Evolutionary conservation across 495 filamentous ascomycete species (phyloP), one percentile per base, ranked within the genome.

Genomic region (Schizothecium vesticola): DNA sequence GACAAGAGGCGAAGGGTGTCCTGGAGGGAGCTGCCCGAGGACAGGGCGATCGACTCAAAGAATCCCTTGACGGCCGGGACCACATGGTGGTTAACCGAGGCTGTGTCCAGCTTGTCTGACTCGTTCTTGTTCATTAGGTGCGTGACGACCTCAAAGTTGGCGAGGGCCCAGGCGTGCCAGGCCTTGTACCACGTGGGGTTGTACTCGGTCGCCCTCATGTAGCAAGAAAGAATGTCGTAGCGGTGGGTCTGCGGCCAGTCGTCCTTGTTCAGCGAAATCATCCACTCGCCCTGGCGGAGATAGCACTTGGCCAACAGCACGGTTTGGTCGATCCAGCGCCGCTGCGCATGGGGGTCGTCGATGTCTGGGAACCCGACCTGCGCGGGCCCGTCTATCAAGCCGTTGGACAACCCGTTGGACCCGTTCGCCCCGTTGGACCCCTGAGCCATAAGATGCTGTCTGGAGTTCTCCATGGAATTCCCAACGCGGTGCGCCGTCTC

Each of bases 161-260:
- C 95, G 56, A 98, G 81, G n/a, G 95, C 95, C 95, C 96, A 99
- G 3, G 95, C 89, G 77, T 99, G 95, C 95, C 95, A 99, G 22
- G 95, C 95, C 79, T 98, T 99, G 80, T 99, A 98, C 84, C 94
- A 99, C 65, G 90, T 88, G 59, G 90, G 88, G 70, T 98, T 92
- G 79, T 96, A 97, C 25, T 91, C 87, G 0, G 95, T 98, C 9
- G 95, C 95, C 61, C 92, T 90, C 21, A 88, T 86, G 78, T 97
- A 99, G 9, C 95, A 92, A 43, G 86, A 83, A 23, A 99, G 84
- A 59, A 98, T 91, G 9, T 91, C 90, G 43, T 87, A 83, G 31
- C 89, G 88, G 73, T 92, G 88, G 16, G 91, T 88, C 59, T 91
- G 84, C 56, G 89, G 85, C 94, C 93, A 97, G 73, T 96, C 90